These are phyloP conservation scores for Senna siamea DNA, from an alignment of 306 rosid species.

Conservation along the genomic window DNA sequence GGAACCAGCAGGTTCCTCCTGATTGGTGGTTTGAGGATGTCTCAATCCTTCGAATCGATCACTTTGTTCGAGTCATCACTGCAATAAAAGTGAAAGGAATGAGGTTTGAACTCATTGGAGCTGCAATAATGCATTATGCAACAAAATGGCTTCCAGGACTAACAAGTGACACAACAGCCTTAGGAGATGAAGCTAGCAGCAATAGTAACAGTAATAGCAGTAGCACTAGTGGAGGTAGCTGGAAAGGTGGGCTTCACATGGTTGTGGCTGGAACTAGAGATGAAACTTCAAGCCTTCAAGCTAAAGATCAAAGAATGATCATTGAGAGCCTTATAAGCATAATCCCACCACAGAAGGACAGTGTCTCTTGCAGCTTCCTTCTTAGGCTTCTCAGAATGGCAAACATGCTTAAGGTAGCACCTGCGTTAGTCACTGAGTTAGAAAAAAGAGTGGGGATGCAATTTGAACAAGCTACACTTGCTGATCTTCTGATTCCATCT, in stretches of 20 bases:
- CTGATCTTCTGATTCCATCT: slow-evolving; percentile 83
- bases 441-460: slow-evolving; percentile 99
- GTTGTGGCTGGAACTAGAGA: slow-evolving; percentile 66
- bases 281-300: slow-evolving; percentile 61
- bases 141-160: slow-evolving; percentile 86
- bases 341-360: slow-evolving; percentile 92
- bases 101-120: slow-evolving; percentile 83
- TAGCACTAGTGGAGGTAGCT: slow-evolving; percentile 50
- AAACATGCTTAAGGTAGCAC: slow-evolving; percentile 84
- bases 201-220: slow-evolving; percentile 44
- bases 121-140: slow-evolving; percentile 82
- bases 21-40: slow-evolving; percentile 99
- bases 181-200: slow-evolving; percentile 66
- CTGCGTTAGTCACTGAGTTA: slow-evolving; percentile 86
- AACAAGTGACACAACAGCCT: slow-evolving; percentile 43
- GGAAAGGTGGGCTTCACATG: slow-evolving; percentile 91
- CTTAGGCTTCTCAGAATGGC: slow-evolving; percentile 91
- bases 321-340: slow-evolving; percentile 94
- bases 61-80: slow-evolving; percentile 88
- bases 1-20: slow-evolving; percentile 78
- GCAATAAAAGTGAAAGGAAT: slow-evolving; percentile 96
- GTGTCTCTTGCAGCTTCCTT: slow-evolving; percentile 93
- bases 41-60: slow-evolving; percentile 91
- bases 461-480: slow-evolving; percentile 84
- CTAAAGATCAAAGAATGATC: slow-evolving; percentile 86